phyloP scores from a whole-genome alignment of 441 rosid species.

The Populus hybrid region DNA sequence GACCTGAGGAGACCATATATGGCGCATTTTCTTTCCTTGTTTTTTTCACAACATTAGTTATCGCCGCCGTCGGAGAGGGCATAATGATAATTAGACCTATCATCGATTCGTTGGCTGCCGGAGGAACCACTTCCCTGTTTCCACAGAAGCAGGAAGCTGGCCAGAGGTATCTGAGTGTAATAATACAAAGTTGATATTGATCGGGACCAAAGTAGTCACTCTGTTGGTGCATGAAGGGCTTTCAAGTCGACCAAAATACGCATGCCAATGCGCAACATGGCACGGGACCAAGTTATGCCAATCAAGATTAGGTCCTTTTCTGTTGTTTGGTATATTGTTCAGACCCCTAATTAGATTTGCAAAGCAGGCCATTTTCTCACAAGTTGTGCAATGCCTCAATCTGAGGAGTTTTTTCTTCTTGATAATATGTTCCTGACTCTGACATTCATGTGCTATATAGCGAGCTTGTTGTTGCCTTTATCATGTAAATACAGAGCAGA shows the following conservation, averaged over 20 bases:
- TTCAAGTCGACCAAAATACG: too few species aligned
- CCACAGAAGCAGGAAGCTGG: not conserved
- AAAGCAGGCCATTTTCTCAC: not conserved
- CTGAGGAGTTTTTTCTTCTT: not conserved
- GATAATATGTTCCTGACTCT: not conserved
- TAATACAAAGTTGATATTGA: not conserved
- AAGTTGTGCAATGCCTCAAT: not conserved
- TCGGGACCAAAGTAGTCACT: not conserved
- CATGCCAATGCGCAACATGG: too few species aligned
- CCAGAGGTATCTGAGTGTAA: not conserved
- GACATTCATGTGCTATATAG: not conserved
- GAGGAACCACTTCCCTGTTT: conserved; percentile 13
- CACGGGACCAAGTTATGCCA: too few species aligned
- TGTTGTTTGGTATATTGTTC: not conserved
- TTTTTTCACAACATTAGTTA: conserved; percentile 22
- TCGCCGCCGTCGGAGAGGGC: conserved; percentile 38
- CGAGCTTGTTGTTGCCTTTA: not conserved
- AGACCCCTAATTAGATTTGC: not conserved
- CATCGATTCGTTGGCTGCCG: conserved; percentile 41
- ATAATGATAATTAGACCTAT: conserved; percentile 55
- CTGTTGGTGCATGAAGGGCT: not conserved
- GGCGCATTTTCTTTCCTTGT: conserved; percentile 18
- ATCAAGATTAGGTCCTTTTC: too few species aligned
- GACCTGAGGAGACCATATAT: conserved; percentile 18
- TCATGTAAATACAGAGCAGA: not conserved